Conservation (phyloP, 1,284 basidiomycete genomes). For the Mycena citricolor region DNA sequence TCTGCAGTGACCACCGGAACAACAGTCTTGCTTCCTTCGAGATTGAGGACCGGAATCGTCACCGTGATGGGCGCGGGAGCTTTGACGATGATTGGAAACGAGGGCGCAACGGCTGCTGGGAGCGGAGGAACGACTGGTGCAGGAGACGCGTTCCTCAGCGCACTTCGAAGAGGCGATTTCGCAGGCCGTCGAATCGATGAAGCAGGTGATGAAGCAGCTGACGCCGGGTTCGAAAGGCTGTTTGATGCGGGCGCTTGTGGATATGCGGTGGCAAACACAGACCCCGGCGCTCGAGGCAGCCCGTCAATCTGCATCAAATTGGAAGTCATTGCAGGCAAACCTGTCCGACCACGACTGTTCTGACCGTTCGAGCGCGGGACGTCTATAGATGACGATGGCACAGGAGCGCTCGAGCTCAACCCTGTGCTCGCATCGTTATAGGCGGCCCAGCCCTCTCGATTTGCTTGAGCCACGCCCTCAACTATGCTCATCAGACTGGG, state of each 20-base stretch:
- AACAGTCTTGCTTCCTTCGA: slow-evolving; percentile 19
- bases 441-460: slow-evolving; percentile 32
- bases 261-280: slow-evolving; percentile 5
- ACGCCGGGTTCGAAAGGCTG: slow-evolving; percentile 1
- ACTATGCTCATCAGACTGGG: slow-evolving; percentile 67
- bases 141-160: slow-evolving; percentile 53
- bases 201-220: slow-evolving; percentile 2
- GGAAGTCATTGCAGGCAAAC: too few relatives aligned
- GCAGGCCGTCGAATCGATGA: slow-evolving; percentile 25
- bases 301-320: slow-evolving; percentile 15
- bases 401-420: slow-evolving; percentile 2
- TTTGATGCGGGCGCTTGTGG: slow-evolving; percentile 16
- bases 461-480: slow-evolving; percentile 52
- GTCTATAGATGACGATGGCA: not conserved
- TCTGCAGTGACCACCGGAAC: slow-evolving; percentile 21
- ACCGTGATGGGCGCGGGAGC: slow-evolving; percentile 10
- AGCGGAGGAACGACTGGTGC: slow-evolving; percentile 43
- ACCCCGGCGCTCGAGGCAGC: slow-evolving; percentile 18
- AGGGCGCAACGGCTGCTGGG: slow-evolving; percentile 1
- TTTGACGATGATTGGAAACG: not conserved
- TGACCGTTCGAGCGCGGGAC: slow-evolving; percentile 8
- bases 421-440: slow-evolving; percentile 22
- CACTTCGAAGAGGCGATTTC: slow-evolving; percentile 58
- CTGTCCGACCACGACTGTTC: not conserved
- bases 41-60: slow-evolving; percentile 10